phyloP scores from a whole-genome alignment of 805 yeast species.

The Candida verbasci region DNA sequence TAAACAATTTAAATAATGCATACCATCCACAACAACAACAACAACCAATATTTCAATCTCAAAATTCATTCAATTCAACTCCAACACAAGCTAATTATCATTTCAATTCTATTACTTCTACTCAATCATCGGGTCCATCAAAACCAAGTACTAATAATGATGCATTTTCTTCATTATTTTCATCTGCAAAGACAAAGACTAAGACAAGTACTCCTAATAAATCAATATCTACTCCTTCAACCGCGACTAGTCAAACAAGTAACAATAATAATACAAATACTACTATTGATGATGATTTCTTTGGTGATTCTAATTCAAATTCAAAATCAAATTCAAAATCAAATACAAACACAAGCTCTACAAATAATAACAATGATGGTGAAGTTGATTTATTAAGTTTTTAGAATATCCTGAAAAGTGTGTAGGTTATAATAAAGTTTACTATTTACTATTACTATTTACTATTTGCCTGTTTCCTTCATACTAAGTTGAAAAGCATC shows the following conservation, averaged over 20 bases:
- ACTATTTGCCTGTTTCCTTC: neutral
- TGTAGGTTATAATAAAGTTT: too few species aligned
- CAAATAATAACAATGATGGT: conserved; percentile 19
- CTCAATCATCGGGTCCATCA: conserved; percentile 35
- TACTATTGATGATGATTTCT: conserved; percentile 21
- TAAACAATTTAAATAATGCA: conserved; percentile 13
- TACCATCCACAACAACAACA: conserved; percentile 19
- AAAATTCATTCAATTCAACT: too few species aligned
- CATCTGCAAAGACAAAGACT: conserved; percentile 53
- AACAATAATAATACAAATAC: neutral
- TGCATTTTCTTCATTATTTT: conserved; percentile 68
- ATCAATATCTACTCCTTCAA: conserved; percentile 6
- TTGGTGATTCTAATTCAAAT: conserved; percentile 28
- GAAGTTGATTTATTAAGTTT: conserved; percentile 49
- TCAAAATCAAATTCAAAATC: neutral
- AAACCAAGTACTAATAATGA: conserved; percentile 36
- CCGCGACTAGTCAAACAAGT: conserved; percentile 1
- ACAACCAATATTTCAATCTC: conserved; percentile 10
- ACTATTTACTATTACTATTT: neutral
- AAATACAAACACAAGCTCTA: conserved; percentile 11
- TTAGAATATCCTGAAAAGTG: conserved; percentile 12
- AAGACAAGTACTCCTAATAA: conserved; percentile 13
- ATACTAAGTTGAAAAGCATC: too few species aligned
- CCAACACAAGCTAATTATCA: conserved; percentile 13
- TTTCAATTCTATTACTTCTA: conserved; percentile 19